phyloP scores from a whole-genome alignment of 331 rosid species.

The Ulmus americana region DNA sequence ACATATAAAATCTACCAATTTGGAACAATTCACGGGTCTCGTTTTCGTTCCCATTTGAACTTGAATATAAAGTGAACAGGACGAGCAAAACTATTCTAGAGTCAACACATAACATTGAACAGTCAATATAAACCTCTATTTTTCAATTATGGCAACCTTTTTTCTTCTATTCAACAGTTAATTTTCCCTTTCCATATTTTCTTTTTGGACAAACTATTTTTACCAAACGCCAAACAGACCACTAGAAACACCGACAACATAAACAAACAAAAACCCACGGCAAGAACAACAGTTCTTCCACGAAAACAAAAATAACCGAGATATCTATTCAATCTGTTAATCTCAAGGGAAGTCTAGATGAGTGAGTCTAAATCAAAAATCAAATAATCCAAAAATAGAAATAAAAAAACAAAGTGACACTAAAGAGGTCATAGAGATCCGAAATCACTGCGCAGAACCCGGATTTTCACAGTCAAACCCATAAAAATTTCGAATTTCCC shows the following conservation, averaged over 20 bases:
- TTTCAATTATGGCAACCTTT: conserved; percentile 7
- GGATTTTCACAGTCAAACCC: conserved; percentile 32
- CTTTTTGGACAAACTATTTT: background rate
- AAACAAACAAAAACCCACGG: background rate
- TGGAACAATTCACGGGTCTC: conserved; percentile 6
- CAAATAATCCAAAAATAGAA: conserved; percentile 23
- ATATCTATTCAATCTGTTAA: conserved; percentile 35
- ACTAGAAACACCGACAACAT: conserved; percentile 15
- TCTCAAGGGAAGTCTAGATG: conserved; percentile 16
- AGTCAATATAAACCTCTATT: conserved; percentile 13
- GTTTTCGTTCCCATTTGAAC: conserved; percentile 8
- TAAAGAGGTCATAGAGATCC: conserved; percentile 48
- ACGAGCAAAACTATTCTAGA: background rate
- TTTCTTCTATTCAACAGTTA: conserved; percentile 1
- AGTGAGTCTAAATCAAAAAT: conserved; percentile 29
- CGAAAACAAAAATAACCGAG: conserved; percentile 9
- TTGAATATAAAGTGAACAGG: background rate
- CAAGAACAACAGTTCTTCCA: background rate
- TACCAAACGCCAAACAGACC: conserved; percentile 29
- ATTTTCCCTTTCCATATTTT: conserved; percentile 3
- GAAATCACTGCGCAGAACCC: conserved; percentile 31
- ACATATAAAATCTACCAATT: background rate
- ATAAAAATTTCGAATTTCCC: conserved; percentile 7
- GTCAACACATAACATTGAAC: conserved; percentile 9
- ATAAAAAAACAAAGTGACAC: background rate